Percentiles rank a stretch among this genome's conserved stretches.
These are phyloP conservation scores for Carpinus fangiana DNA, from an alignment of 306 rosid species.

Conservation along the genomic window DNA sequence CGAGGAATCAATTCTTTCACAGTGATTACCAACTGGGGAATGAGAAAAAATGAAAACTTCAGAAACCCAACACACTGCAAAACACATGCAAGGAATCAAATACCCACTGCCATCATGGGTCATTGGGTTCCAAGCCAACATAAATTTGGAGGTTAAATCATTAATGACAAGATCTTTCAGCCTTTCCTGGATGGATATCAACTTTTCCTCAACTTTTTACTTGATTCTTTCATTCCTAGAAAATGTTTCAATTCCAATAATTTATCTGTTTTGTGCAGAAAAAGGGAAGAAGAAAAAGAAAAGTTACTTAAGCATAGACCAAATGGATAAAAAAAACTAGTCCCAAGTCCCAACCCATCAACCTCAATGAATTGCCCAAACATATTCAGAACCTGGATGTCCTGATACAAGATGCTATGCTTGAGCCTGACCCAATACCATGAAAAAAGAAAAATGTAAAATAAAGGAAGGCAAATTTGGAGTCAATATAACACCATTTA, in stretches of 20 bases:
- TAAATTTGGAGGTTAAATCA: constrained; percentile 22
- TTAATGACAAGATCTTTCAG: constrained; percentile 4
- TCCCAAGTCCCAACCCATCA: not conserved
- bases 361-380: not conserved
- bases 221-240: constrained; percentile 9
- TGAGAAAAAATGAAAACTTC: constrained; percentile 2
- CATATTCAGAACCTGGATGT: not conserved
- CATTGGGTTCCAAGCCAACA: constrained; percentile 18
- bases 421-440: too few species aligned
- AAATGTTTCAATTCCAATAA: not conserved
- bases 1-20: constrained; percentile 19
- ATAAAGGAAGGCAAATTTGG: too few species aligned
- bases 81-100: constrained; percentile 24
- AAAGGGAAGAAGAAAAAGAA: not conserved
- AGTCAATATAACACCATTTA: too few species aligned
- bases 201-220: not conserved
- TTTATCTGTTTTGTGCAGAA: constrained; percentile 16
- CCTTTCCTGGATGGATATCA: not conserved
- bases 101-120: not conserved
- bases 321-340: not conserved
- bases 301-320: not conserved
- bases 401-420: not conserved
- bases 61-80: not conserved
- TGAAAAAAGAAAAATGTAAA: too few species aligned
- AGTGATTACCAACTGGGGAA: constrained; percentile 8